Conservation (phyloP, 768 basidiomycete genomes). For the Neoboletus magnificus region DNA sequence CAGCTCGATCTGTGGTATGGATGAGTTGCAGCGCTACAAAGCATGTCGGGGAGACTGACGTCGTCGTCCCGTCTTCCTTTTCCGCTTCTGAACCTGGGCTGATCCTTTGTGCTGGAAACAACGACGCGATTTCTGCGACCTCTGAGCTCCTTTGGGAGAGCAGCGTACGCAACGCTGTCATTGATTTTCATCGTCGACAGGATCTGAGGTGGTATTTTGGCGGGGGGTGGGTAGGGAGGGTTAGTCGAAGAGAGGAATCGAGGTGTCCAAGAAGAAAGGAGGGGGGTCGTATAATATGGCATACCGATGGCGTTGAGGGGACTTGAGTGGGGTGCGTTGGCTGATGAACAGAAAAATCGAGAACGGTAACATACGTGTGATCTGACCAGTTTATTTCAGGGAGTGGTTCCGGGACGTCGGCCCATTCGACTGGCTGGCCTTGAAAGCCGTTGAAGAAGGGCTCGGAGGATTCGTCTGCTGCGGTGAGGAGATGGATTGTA, state of each 20-base stretch:
- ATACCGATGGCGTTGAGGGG: conserved; percentile 88
- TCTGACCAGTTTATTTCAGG: conserved; percentile 80
- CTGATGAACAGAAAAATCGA: background rate
- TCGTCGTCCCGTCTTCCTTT: conserved; percentile 50
- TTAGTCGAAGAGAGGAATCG: conserved; percentile 52
- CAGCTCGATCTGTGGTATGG: conserved; percentile 42
- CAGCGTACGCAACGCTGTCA: conserved; percentile 87
- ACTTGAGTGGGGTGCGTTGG: conserved; percentile 35
- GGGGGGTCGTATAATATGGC: conserved; percentile 71
- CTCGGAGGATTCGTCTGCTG: conserved; percentile 56
- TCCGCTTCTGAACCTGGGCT: conserved; percentile 85
- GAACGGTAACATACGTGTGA: conserved; percentile 55
- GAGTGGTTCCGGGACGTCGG: conserved; percentile 64
- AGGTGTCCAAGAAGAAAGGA: conserved; percentile 65
- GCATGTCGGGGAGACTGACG: conserved; percentile 14
- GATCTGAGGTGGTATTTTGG: conserved; percentile 78
- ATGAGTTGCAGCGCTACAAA: conserved; percentile 2
- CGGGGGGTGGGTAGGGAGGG: conserved; percentile 59
- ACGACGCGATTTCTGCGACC: conserved; percentile 76
- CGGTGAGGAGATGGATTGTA: conserved; percentile 74
- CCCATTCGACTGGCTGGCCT: conserved; percentile 83
- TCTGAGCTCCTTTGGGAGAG: conserved; percentile 80
- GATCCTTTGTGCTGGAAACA: conserved; percentile 48
- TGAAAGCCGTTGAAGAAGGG: conserved; percentile 86
- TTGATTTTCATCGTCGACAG: conserved; percentile 77